A percentile compares a stretch with the other conserved stretches of the same genome.
Evolutionary conservation across 1,139 yeast genomes (phyloP).

Genomic region (Nakaseomyces glabratus): DNA sequence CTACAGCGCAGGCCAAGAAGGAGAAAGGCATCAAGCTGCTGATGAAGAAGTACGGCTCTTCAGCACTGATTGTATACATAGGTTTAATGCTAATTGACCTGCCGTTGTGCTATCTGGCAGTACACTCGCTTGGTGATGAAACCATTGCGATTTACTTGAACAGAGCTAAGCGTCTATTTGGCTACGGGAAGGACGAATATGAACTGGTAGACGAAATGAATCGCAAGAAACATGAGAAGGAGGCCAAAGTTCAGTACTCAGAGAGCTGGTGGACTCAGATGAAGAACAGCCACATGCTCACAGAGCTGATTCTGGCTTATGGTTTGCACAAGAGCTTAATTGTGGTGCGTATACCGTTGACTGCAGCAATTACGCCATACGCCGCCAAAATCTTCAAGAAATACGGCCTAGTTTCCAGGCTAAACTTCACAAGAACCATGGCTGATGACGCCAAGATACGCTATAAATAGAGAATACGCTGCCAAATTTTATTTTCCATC

Average conservation of each 20-base stretch:
- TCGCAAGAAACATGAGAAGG: slow-evolving; percentile 13
- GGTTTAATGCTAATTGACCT: slow-evolving; percentile 63
- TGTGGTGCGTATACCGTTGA: slow-evolving; percentile 73
- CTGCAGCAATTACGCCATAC: slow-evolving; percentile 88
- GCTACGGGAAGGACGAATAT: slow-evolving; percentile 39
- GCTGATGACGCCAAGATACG: slow-evolving; percentile 23
- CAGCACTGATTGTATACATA: slow-evolving; percentile 80
- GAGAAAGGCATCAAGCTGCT: slow-evolving; percentile 42
- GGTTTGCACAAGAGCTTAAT: slow-evolving; percentile 82
- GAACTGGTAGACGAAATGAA: slow-evolving; percentile 27
- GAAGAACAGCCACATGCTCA: slow-evolving; percentile 38
- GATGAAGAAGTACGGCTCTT: slow-evolving; percentile 80
- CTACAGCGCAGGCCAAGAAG: slow-evolving; percentile 3
- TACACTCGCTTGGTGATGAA: slow-evolving; percentile 81
- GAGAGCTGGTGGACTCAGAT: slow-evolving; percentile 18
- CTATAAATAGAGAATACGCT: slow-evolving; percentile 24
- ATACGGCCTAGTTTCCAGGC: slow-evolving; percentile 66
- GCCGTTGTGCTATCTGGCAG: slow-evolving; percentile 73
- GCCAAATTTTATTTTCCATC: too few species aligned
- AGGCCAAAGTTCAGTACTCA: slow-evolving; percentile 7
- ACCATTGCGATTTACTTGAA: slow-evolving; percentile 60
- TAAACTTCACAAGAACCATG: slow-evolving; percentile 12
- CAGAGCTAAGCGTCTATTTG: slow-evolving; percentile 48
- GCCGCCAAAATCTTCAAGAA: slow-evolving; percentile 55
- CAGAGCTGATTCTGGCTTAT: slow-evolving; percentile 84